phyloP scores from a whole-genome alignment of 2,329 filamentous ascomycete species.

The Aureobasidium sp. region DNA sequence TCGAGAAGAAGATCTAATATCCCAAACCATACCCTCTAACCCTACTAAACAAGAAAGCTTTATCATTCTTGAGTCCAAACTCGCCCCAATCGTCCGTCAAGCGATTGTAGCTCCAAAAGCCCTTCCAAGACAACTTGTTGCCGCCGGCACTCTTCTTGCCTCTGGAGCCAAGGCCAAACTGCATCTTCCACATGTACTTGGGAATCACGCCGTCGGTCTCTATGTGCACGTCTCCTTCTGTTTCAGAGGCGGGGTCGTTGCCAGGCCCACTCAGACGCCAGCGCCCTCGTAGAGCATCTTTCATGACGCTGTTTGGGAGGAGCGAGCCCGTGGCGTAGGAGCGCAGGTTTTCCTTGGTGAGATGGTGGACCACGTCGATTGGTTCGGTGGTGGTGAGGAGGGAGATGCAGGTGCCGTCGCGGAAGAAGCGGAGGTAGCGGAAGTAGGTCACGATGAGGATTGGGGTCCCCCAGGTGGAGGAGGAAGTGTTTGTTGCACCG shows the following conservation, averaged over 20 bases:
- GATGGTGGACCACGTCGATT: slow-evolving; percentile 75
- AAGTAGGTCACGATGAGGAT: slow-evolving; percentile 98
- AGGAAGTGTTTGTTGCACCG: slow-evolving; percentile 64
- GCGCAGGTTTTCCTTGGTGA: slow-evolving; percentile 63
- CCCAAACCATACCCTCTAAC: slow-evolving; percentile 47
- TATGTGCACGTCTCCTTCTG: slow-evolving; percentile 65
- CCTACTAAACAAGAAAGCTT: slow-evolving; percentile 54
- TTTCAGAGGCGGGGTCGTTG: slow-evolving; percentile 27
- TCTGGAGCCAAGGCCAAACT: slow-evolving; percentile 59
- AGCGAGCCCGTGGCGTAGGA: slow-evolving; percentile 31
- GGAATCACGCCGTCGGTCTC: slow-evolving; percentile 77
- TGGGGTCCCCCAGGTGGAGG: slow-evolving; percentile 69
- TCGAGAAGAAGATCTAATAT: neutral
- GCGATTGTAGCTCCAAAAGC: slow-evolving; percentile 85
- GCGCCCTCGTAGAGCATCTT: slow-evolving; percentile 57
- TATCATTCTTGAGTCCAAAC: slow-evolving; percentile 61
- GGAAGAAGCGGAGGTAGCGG: slow-evolving; percentile 90
- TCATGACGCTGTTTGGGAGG: slow-evolving; percentile 53
- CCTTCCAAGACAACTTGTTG: slow-evolving; percentile 82
- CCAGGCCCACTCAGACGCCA: slow-evolving; percentile 57
- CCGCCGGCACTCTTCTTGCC: slow-evolving; percentile 55
- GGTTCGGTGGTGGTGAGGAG: slow-evolving; percentile 78
- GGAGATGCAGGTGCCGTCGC: slow-evolving; percentile 76
- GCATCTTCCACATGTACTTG: slow-evolving; percentile 81
- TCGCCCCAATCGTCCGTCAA: slow-evolving; percentile 86